These are phyloP conservation scores for Candida andamanensis DNA, from an alignment of 805 yeast species.

Conservation along the genomic window DNA sequence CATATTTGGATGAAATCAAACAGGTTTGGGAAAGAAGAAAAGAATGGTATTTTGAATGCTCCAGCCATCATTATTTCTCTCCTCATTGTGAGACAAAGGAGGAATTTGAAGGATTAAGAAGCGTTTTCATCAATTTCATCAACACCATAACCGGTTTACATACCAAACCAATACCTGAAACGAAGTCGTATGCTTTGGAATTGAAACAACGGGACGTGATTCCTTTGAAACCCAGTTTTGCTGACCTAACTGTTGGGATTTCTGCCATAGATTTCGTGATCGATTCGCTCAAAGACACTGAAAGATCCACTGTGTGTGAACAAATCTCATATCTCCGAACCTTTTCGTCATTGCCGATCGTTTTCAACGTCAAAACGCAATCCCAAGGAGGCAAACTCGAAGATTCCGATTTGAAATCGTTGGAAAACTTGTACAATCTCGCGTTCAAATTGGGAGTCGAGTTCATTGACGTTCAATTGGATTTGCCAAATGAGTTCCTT, in stretches of 20 bases:
- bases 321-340: slow-evolving; percentile 70
- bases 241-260: slow-evolving; percentile 59
- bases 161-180: slow-evolving; percentile 32
- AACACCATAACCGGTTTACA: slow-evolving; percentile 55
- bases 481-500: slow-evolving; percentile 54
- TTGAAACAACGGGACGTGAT: slow-evolving; percentile 62
- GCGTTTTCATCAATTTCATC: slow-evolving; percentile 55
- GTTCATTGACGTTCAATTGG: slow-evolving; percentile 73
- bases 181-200: slow-evolving; percentile 65
- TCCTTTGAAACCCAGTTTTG: slow-evolving; percentile 41
- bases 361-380: slow-evolving; percentile 72
- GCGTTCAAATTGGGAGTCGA: slow-evolving; percentile 79
- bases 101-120: slow-evolving; percentile 54
- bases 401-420: slow-evolving; percentile 44
- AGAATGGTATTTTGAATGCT: slow-evolving; percentile 70
- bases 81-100: slow-evolving; percentile 56
- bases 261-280: slow-evolving; percentile 82
- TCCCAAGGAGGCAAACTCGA: slow-evolving; percentile 83
- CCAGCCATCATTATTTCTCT: slow-evolving; percentile 73
- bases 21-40: slow-evolving; percentile 85
- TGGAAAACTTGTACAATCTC: slow-evolving; percentile 48
- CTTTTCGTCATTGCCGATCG: slow-evolving; percentile 63
- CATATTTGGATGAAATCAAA: slow-evolving; percentile 71
- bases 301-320: slow-evolving; percentile 56
- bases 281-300: slow-evolving; percentile 54